phyloP scores from a whole-genome alignment of 2,329 filamentous ascomycete species.

The Neocucurbitaria cava region DNA sequence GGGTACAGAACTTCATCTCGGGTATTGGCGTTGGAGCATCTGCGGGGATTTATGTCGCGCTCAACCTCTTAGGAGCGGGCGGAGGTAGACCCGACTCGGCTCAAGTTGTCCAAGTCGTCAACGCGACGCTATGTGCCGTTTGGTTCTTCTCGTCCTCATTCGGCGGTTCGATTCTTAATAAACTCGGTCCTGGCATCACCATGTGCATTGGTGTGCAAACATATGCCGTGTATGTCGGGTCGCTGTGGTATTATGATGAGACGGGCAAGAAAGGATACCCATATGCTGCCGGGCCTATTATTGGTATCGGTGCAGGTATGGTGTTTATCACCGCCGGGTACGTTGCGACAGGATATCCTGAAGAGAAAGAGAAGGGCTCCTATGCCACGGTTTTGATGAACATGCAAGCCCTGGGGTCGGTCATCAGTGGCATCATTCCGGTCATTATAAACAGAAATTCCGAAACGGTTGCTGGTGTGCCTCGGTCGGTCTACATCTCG shows the following conservation, averaged over 20 bases:
- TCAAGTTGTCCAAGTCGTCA: slow-evolving; percentile 42
- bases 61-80: slow-evolving; percentile 40
- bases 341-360: slow-evolving; percentile 38
- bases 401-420: slow-evolving; percentile 38
- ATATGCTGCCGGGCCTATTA: slow-evolving; percentile 37
- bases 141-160: slow-evolving; percentile 45
- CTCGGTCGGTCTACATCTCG: slow-evolving; percentile 38
- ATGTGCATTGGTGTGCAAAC: slow-evolving; percentile 43
- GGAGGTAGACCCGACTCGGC: slow-evolving; percentile 38
- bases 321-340: slow-evolving; percentile 43
- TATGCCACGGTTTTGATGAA: slow-evolving; percentile 42
- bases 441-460: slow-evolving; percentile 40
- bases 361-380: slow-evolving; percentile 39
- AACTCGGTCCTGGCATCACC: slow-evolving; percentile 38
- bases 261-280: slow-evolving; percentile 41
- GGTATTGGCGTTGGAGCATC: slow-evolving; percentile 38
- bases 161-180: slow-evolving; percentile 41
- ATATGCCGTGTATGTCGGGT: slow-evolving; percentile 40
- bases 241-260: slow-evolving; percentile 44
- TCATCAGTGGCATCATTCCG: slow-evolving; percentile 40
- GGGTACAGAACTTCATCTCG: slow-evolving; percentile 41
- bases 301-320: slow-evolving; percentile 43
- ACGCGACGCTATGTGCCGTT: slow-evolving; percentile 41
- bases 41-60: slow-evolving; percentile 40
- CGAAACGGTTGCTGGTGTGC: slow-evolving; percentile 37